Percentiles rank a stretch among this genome's conserved stretches.
Evolutionary conservation across 2,329 filamentous ascomycete genomes (phyloP).

Genomic region (Cladosporium sp.): DNA sequence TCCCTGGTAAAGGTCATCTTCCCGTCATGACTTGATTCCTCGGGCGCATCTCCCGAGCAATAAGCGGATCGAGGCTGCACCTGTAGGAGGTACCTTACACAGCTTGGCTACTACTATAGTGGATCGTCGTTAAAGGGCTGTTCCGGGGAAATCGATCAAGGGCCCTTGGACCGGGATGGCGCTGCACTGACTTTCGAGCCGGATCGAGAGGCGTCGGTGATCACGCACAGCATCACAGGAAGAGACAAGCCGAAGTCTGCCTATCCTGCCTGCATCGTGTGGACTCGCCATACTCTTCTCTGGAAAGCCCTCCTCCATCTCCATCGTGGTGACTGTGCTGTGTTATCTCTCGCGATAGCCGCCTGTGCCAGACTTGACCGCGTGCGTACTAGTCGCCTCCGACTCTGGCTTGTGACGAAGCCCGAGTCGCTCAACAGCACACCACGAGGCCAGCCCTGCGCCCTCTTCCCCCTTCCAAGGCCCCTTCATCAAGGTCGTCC

Average conservation of each 20-base stretch:
- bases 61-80: neutral
- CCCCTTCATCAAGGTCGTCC: slow-evolving; percentile 8
- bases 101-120: too few relatives aligned
- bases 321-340: neutral
- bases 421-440: slow-evolving; percentile 1
- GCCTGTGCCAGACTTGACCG: neutral
- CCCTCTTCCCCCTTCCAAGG: neutral
- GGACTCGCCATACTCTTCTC: neutral
- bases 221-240: slow-evolving; percentile 8
- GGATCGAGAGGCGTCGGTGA: slow-evolving; percentile 1
- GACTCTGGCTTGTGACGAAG: slow-evolving; percentile 6
- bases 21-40: neutral
- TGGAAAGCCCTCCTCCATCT: neutral
- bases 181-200: slow-evolving; percentile 6
- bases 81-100: too few relatives aligned
- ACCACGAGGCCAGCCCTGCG: neutral
- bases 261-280: neutral
- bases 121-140: too few relatives aligned
- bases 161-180: slow-evolving; percentile 6
- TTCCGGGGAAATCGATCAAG: neutral
- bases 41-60: neutral
- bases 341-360: slow-evolving; percentile 3
- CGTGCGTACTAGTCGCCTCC: slow-evolving; percentile 3
- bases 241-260: slow-evolving; percentile 1
- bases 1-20: neutral